A percentile compares a stretch with the other conserved stretches of the same genome.
Conservation (phyloP, 2,329 filamentous ascomycete species). For the Fusarium coffeatum region DNA sequence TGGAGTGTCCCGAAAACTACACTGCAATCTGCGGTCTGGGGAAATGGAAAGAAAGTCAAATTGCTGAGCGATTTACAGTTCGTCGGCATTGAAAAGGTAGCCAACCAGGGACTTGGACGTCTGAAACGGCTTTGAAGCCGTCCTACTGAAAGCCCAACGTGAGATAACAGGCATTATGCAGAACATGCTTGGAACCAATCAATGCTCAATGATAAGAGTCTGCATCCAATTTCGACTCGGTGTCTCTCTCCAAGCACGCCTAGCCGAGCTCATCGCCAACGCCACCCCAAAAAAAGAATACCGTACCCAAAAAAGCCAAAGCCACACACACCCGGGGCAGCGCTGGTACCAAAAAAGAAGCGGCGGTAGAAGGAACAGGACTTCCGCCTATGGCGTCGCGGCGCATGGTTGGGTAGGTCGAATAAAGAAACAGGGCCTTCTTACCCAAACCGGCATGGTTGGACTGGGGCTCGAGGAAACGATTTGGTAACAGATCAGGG, state of each 20-base stretch:
- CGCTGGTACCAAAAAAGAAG: slow-evolving; percentile 29
- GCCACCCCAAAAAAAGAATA: slow-evolving; percentile 42
- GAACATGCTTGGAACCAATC: slow-evolving; percentile 48
- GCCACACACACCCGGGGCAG: slow-evolving; percentile 21
- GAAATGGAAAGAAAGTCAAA: slow-evolving; percentile 42
- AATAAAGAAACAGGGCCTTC: slow-evolving; percentile 36
- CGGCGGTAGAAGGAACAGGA: slow-evolving; percentile 22
- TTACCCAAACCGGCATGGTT: slow-evolving; percentile 37
- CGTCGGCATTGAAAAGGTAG: slow-evolving; percentile 9
- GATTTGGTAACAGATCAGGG: slow-evolving; percentile 46
- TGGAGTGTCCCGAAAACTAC: slow-evolving; percentile 32
- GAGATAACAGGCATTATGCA: slow-evolving; percentile 53
- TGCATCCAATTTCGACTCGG: slow-evolving; percentile 21
- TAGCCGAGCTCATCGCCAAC: slow-evolving; percentile 23
- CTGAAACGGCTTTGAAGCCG: slow-evolving; percentile 39
- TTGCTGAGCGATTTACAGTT: slow-evolving; percentile 45
- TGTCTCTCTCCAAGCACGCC: slow-evolving; percentile 28
- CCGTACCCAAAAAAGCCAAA: slow-evolving; percentile 26
- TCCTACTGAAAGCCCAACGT: slow-evolving; percentile 32
- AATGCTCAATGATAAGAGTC: slow-evolving; percentile 47
- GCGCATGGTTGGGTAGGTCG: slow-evolving; percentile 33
- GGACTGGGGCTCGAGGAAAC: slow-evolving; percentile 38
- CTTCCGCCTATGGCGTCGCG: slow-evolving; percentile 21
- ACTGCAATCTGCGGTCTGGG: slow-evolving; percentile 38
- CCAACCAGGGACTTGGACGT: slow-evolving; percentile 23